A percentile compares a stretch with the other conserved stretches of the same genome.
Evolutionary conservation across 2,329 filamentous ascomycete species (phyloP).

Genomic region (Claviceps sp.): DNA sequence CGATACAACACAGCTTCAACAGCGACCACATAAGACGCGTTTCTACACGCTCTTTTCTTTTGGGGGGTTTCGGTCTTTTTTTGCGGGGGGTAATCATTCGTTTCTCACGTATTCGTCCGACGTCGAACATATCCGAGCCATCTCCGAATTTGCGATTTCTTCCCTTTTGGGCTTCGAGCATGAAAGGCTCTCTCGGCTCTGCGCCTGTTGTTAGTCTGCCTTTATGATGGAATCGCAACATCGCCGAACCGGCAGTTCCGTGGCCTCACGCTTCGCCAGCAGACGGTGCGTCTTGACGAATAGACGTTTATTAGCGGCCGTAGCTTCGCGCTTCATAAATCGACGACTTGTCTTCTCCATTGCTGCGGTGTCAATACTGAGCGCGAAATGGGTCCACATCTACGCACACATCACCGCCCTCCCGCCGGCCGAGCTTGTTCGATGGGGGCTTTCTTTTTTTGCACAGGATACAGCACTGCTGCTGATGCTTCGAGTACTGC

Average conservation of each 20-base stretch:
- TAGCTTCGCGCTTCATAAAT: constrained; percentile 14
- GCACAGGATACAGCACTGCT: constrained; percentile 20
- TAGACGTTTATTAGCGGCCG: constrained; percentile 7
- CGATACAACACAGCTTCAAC: too few species aligned
- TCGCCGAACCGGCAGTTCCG: constrained; percentile 1
- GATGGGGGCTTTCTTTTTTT: constrained; percentile 22
- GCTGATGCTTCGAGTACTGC: constrained; percentile 18
- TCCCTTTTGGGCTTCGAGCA: background rate
- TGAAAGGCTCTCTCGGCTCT: background rate
- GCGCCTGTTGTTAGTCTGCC: background rate
- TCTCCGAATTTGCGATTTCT: too few species aligned
- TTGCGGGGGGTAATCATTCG: too few species aligned
- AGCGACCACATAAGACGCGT: too few species aligned
- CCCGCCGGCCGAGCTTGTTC: constrained; percentile 15
- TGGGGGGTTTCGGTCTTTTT: too few species aligned
- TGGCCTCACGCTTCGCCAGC: constrained; percentile 1
- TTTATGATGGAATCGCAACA: constrained; percentile 1
- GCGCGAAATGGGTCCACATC: constrained; percentile 20
- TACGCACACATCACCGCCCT: constrained; percentile 19
- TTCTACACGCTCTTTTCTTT: too few species aligned
- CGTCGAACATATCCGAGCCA: too few species aligned
- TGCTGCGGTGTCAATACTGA: constrained; percentile 16
- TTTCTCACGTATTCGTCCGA: too few species aligned
- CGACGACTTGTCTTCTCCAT: constrained; percentile 19
- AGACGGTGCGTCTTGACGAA: constrained; percentile 2